These are phyloP conservation scores for Phytophthora pinifolia DNA, from an alignment of 352 stramenopile genomes.

Conservation along the genomic window DNA sequence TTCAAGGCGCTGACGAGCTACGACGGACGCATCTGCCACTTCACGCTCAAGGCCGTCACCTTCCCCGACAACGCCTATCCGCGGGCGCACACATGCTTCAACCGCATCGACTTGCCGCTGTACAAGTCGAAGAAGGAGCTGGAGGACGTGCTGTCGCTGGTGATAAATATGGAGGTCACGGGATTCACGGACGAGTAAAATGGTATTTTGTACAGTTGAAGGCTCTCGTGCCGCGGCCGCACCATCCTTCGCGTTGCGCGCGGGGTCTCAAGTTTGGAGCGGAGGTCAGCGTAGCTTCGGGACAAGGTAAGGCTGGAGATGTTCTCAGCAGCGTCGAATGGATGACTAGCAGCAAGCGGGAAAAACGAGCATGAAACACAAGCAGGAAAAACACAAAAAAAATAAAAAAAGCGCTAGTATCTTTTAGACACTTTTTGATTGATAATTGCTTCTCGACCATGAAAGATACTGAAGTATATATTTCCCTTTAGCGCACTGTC, in stretches of 20 bases:
- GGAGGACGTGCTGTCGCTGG: constrained; percentile 93
- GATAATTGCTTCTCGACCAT: too few relatives aligned
- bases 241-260: constrained; percentile 24
- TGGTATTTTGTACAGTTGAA: constrained; percentile 43
- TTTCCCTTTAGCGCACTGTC: too few relatives aligned
- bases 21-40: constrained; percentile 79
- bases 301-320: constrained; percentile 26
- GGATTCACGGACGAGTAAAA: constrained; percentile 90
- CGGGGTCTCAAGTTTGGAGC: constrained; percentile 21
- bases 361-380: constrained; percentile 22
- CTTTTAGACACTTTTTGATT: too few relatives aligned
- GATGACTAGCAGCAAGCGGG: constrained; percentile 15
- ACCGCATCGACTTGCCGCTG: constrained; percentile 78
- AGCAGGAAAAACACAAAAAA: too few relatives aligned
- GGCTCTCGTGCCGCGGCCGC: constrained; percentile 23
- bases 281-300: constrained; percentile 9
- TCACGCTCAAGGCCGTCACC: constrained; percentile 60
- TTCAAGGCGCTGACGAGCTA: constrained; percentile 84
- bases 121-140: constrained; percentile 92
- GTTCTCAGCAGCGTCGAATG: constrained; percentile 24
- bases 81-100: constrained; percentile 82
- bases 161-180: constrained; percentile 96
- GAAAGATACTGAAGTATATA: too few relatives aligned
- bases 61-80: constrained; percentile 66
- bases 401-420: too few relatives aligned